phyloP scores from a whole-genome alignment of 1,284 basidiomycete genomes.

The Trichosporon faecale region DNA sequence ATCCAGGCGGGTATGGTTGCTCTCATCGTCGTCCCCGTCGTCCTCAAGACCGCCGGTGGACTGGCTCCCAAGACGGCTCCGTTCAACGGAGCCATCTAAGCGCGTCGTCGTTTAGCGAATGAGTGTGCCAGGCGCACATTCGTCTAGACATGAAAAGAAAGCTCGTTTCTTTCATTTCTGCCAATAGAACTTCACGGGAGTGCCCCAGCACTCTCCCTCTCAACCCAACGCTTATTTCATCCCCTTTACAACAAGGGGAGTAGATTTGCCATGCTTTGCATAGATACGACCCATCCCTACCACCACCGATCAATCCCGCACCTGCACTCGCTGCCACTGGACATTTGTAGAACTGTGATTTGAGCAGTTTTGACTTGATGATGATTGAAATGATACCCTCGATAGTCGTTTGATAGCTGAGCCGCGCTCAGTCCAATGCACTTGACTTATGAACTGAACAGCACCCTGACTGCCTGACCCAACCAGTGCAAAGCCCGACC shows the following conservation, averaged over 20 bases:
- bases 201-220: background rate
- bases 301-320: background rate
- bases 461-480: background rate
- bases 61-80: slow-evolving; percentile 56
- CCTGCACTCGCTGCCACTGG: slow-evolving; percentile 10
- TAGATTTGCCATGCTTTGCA: slow-evolving; percentile 9
- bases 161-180: background rate
- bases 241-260: slow-evolving; percentile 3
- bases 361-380: slow-evolving; percentile 11
- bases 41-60: slow-evolving; percentile 62
- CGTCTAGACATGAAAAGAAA: slow-evolving; percentile 3
- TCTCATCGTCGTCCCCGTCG: slow-evolving; percentile 56
- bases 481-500: background rate
- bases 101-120: slow-evolving; percentile 5
- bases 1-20: slow-evolving; percentile 72
- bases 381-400: slow-evolving; percentile 8
- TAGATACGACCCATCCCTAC: slow-evolving; percentile 3
- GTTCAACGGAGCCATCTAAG: slow-evolving; percentile 45
- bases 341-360: slow-evolving; percentile 10
- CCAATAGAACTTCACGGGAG: background rate
- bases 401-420: slow-evolving; percentile 9
- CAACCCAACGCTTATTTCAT: background rate
- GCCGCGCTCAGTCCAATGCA: slow-evolving; percentile 8
- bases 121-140: slow-evolving; percentile 6
- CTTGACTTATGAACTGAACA: background rate